A percentile compares a stretch with the other conserved stretches of the same genome.
Conservation (phyloP, 2,329 filamentous ascomycete genomes). For the Nemania sp. region DNA sequence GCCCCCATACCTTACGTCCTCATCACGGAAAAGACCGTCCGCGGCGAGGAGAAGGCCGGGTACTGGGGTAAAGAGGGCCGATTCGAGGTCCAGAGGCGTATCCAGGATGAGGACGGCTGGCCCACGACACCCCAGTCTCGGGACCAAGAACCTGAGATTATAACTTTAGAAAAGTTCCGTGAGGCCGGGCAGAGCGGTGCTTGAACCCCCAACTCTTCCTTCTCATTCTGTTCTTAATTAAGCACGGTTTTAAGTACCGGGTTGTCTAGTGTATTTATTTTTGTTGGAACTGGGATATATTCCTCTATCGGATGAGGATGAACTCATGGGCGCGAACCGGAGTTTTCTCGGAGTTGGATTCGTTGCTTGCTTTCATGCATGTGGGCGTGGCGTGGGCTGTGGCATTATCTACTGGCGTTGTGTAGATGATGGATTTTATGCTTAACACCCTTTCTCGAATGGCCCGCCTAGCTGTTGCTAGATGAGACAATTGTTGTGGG, state of each 20-base stretch:
- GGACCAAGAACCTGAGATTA: conserved; percentile 33
- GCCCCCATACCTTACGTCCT: conserved; percentile 81
- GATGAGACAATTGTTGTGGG: not conserved
- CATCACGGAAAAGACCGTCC: conserved; percentile 76
- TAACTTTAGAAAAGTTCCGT: conserved; percentile 48
- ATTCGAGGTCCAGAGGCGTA: conserved; percentile 75
- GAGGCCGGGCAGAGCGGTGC: conserved; percentile 53
- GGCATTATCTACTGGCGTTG: conserved; percentile 30
- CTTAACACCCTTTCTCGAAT: not conserved
- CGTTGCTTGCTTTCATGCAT: not conserved
- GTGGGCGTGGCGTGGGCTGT: conserved; percentile 3
- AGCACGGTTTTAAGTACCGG: not conserved
- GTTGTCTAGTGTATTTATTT: conserved; percentile 1
- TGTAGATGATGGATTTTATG: not conserved
- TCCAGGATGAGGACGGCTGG: conserved; percentile 70
- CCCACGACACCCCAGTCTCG: conserved; percentile 35
- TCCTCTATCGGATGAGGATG: not conserved
- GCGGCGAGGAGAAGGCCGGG: conserved; percentile 67
- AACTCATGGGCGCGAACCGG: not conserved
- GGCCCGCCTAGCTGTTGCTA: not conserved
- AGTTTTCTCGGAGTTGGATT: not conserved
- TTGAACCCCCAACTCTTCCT: conserved; percentile 19
- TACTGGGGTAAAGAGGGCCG: conserved; percentile 78
- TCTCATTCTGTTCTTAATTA: not conserved
- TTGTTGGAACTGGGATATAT: not conserved